Conservation (phyloP, 2,329 filamentous ascomycete genomes). For the Clonostachys sp. region DNA sequence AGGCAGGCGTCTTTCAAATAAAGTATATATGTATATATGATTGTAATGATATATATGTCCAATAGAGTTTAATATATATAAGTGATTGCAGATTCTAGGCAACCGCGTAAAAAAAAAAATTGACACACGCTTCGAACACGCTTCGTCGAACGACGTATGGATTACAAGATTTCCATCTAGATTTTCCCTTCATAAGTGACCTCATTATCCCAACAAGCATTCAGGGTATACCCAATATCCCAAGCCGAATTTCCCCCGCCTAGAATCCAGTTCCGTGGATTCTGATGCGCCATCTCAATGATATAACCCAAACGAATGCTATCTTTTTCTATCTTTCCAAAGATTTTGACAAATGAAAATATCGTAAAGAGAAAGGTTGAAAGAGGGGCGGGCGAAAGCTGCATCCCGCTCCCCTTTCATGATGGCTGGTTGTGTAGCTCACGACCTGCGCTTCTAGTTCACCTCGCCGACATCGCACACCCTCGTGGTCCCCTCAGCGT, state of each 20-base stretch:
- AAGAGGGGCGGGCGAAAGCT: too few relatives aligned
- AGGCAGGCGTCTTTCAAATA: background rate
- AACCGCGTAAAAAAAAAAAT: background rate
- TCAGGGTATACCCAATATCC: too few relatives aligned
- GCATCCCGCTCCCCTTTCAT: background rate
- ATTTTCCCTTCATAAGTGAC: too few relatives aligned
- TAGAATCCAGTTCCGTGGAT: too few relatives aligned
- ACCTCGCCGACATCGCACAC: slow-evolving; percentile 26
- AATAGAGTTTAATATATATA: background rate
- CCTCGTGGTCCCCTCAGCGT: slow-evolving; percentile 22
- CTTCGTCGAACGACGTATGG: too few relatives aligned
- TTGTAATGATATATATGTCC: background rate
- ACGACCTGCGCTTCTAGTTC: background rate
- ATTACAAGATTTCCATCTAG: too few relatives aligned
- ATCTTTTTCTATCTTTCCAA: background rate
- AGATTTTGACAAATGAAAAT: background rate
- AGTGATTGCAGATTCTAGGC: too few relatives aligned
- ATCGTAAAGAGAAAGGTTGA: background rate
- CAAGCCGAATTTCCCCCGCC: too few relatives aligned
- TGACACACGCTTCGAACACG: too few relatives aligned
- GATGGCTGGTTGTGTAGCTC: background rate
- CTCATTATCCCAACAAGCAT: too few relatives aligned
- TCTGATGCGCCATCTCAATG: too few relatives aligned
- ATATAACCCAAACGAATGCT: background rate
- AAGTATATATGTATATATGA: background rate